Conservation (phyloP, 2,329 filamentous ascomycete species). For the Juglanconis oblonga region DNA sequence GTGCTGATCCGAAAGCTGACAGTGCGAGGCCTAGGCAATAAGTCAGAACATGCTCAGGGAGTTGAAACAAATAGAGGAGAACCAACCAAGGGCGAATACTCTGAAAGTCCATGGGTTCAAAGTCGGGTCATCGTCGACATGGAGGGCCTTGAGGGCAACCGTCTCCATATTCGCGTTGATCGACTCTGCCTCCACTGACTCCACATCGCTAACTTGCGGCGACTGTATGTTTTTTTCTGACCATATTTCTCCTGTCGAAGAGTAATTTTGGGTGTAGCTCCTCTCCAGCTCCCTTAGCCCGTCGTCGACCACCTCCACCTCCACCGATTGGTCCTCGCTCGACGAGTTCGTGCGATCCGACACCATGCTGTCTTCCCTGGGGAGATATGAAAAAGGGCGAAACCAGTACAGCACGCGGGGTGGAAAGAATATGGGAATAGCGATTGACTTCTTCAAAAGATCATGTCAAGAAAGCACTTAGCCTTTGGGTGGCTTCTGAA, state of each 20-base stretch:
- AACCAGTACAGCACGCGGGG: too few species aligned
- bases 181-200: neutral
- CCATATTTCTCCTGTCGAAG: neutral
- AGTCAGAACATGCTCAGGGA: neutral
- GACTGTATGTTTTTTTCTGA: neutral
- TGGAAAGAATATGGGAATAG: too few species aligned
- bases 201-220: neutral
- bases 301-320: neutral
- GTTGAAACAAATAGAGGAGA: neutral
- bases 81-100: conserved; percentile 16
- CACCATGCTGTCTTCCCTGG: neutral
- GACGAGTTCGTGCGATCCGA: neutral
- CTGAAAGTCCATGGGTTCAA: conserved; percentile 23
- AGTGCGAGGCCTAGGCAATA: conserved; percentile 28
- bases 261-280: neutral
- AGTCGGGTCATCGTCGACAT: conserved; percentile 21
- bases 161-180: conserved; percentile 10
- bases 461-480: too few species aligned
- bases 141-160: conserved; percentile 18
- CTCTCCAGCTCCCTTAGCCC: neutral
- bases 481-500: too few species aligned
- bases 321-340: neutral
- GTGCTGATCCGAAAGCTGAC: conserved; percentile 34
- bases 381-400: neutral
- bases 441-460: too few species aligned